These are phyloP conservation scores for Pythium apleroticum DNA, from an alignment of 352 stramenopile genomes.

Conservation along the genomic window DNA sequence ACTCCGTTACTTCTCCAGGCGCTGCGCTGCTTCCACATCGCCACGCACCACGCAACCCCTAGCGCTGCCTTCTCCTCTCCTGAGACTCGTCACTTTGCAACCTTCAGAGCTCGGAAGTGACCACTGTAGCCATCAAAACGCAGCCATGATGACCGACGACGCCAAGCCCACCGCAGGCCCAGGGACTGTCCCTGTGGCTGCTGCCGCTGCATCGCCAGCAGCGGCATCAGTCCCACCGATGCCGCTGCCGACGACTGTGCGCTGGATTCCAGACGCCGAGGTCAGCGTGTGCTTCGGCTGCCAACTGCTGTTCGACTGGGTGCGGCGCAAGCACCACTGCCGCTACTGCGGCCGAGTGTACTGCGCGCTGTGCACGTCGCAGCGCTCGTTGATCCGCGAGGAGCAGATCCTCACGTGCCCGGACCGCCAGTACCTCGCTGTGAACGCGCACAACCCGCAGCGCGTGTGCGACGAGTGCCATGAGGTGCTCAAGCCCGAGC, in stretches of 20 bases:
- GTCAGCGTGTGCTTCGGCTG: conserved; percentile 77
- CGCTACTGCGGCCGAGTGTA: conserved; percentile 69
- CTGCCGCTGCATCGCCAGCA: background rate
- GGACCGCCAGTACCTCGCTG: conserved; percentile 69
- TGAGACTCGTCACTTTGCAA: background rate
- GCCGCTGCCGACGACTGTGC: conserved; percentile 59
- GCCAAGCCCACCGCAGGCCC: conserved; percentile 2
- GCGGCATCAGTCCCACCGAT: background rate
- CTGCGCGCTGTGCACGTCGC: conserved; percentile 69
- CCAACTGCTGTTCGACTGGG: conserved; percentile 86
- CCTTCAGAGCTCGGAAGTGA: background rate
- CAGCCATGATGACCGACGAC: conserved; percentile 20
- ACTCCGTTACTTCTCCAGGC: background rate
- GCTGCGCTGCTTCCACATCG: background rate
- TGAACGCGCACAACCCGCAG: conserved; percentile 83
- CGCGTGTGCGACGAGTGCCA: conserved; percentile 82
- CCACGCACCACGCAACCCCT: background rate
- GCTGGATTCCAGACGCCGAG: conserved; percentile 81
- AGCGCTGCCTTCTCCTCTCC: background rate
- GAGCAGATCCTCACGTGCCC: conserved; percentile 76
- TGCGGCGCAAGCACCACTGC: conserved; percentile 90
- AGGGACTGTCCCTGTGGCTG: background rate
- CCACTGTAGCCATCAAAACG: conserved; percentile 4
- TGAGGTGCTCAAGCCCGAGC: conserved; percentile 51
- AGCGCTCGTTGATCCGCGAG: conserved; percentile 68